phyloP scores from a whole-genome alignment of 225 moss, liverwort and hornwort genomes.

The Straminergon stramineum region DNA sequence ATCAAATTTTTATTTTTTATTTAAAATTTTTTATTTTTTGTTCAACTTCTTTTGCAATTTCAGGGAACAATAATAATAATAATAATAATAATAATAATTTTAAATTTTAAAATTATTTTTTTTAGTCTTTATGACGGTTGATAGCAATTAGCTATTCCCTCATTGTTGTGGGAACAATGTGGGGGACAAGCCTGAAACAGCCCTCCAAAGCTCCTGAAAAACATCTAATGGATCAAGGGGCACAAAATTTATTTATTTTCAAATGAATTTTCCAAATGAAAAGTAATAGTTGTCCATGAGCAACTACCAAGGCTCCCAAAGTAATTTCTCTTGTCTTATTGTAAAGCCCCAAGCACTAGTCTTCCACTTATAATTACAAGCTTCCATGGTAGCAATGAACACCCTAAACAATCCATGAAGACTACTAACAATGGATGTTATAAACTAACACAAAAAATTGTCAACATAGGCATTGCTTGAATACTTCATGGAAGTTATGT shows the following conservation, averaged over 20 bases:
- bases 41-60: no score
- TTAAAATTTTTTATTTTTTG: no score
- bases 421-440: neutral
- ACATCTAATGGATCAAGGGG: neutral
- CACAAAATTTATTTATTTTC: neutral
- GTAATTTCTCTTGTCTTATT: neutral
- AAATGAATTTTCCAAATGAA: neutral
- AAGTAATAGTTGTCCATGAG: no score
- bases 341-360: neutral
- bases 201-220: no score
- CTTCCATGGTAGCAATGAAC: neutral
- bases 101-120: no score
- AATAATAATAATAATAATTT: no score
- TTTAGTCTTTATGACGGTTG: no score
- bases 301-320: neutral
- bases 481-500: neutral
- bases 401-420: neutral
- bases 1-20: no score
- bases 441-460: neutral
- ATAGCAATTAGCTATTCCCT: no score
- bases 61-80: no score
- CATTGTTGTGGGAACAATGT: no score
- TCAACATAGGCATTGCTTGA: neutral
- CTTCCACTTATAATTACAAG: neutral
- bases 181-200: no score